Conservation (phyloP, 169 alveolate genomes). For the Eimeria praecox region DNA sequence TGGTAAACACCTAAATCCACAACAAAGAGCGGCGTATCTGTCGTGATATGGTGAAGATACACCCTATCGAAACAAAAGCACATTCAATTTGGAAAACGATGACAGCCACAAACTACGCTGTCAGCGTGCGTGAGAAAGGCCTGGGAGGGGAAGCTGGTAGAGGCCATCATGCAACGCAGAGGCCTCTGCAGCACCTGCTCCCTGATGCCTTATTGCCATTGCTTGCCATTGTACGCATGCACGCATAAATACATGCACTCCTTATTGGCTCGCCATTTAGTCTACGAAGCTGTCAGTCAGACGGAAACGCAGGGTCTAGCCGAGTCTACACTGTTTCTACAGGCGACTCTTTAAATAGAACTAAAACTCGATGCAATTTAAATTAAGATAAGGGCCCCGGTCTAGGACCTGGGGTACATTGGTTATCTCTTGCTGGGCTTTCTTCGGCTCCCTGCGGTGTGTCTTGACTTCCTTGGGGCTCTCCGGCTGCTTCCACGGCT, state of each 20-base stretch:
- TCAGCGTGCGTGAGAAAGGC: neutral
- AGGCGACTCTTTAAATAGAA: neutral
- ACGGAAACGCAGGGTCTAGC: neutral
- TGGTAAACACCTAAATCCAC: too few species aligned
- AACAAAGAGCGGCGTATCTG: neutral
- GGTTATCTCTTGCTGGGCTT: neutral
- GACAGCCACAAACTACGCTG: neutral
- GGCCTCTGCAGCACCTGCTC: neutral
- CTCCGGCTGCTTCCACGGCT: neutral
- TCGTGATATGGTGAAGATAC: neutral
- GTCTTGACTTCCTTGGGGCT: neutral
- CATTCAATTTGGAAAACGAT: neutral
- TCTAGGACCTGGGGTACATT: neutral
- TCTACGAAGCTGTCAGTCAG: neutral
- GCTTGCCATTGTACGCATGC: neutral
- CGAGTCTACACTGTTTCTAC: neutral
- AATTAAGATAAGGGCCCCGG: neutral
- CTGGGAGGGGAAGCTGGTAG: neutral
- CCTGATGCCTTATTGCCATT: neutral
- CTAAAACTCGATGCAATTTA: neutral
- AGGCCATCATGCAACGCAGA: neutral
- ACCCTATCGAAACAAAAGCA: constrained; percentile 1
- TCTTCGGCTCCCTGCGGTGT: neutral
- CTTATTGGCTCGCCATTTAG: neutral
- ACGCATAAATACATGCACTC: neutral